Percentiles rank a stretch among this genome's conserved stretches.
These are phyloP conservation scores for Amphirosellinia nigrospora DNA, from an alignment of 495 filamentous ascomycete species.

Conservation along the genomic window DNA sequence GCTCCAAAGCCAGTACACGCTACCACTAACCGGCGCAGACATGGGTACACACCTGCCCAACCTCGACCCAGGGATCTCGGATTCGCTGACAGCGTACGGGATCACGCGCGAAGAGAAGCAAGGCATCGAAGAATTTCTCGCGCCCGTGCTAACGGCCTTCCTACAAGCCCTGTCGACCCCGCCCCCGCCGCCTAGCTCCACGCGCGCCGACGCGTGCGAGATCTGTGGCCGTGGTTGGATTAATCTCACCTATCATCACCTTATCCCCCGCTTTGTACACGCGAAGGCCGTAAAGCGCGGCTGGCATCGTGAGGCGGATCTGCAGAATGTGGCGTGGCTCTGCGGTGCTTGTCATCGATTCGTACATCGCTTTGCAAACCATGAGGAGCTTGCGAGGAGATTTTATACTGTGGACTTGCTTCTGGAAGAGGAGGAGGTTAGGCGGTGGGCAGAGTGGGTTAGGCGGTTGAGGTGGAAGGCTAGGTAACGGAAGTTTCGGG, in stretches of 20 bases:
- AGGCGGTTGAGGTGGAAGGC: slow-evolving; percentile 70
- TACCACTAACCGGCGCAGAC: slow-evolving; percentile 49
- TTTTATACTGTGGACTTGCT: slow-evolving; percentile 76
- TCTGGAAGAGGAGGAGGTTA: slow-evolving; percentile 73
- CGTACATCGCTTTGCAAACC: slow-evolving; percentile 76
- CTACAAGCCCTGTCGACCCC: slow-evolving; percentile 58
- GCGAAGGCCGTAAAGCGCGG: slow-evolving; percentile 79
- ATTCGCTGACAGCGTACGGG: slow-evolving; percentile 68
- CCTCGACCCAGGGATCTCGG: slow-evolving; percentile 57
- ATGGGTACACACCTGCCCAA: slow-evolving; percentile 43
- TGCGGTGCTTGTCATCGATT: slow-evolving; percentile 88
- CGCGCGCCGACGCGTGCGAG: slow-evolving; percentile 69
- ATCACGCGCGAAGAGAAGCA: slow-evolving; percentile 51
- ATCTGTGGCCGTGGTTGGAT: slow-evolving; percentile 82
- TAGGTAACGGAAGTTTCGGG: slow-evolving; percentile 33
- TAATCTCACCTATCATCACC: slow-evolving; percentile 80
- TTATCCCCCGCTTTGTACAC: slow-evolving; percentile 79
- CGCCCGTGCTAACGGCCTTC: slow-evolving; percentile 66
- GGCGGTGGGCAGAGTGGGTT: slow-evolving; percentile 72
- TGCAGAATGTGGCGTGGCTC: slow-evolving; percentile 86
- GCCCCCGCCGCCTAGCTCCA: slow-evolving; percentile 65
- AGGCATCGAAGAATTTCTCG: slow-evolving; percentile 59
- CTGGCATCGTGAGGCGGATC: slow-evolving; percentile 76
- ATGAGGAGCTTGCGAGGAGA: slow-evolving; percentile 80
- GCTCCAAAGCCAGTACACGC: slow-evolving; percentile 56